These are phyloP conservation scores for Sporothrix pallida DNA, from an alignment of 2,329 filamentous ascomycete genomes.

Conservation along the genomic window DNA sequence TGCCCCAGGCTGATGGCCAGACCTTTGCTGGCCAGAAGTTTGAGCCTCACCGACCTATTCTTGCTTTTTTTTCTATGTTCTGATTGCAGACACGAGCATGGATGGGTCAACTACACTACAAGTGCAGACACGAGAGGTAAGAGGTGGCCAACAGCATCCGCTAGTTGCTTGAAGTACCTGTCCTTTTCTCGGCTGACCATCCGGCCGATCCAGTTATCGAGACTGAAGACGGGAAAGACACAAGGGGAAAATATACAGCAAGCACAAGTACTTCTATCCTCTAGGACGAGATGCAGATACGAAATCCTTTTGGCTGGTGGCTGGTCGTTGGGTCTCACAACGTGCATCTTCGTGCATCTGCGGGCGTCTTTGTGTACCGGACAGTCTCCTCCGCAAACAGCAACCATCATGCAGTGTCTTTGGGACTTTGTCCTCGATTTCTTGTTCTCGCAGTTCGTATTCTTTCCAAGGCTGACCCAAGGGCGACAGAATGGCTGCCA, in stretches of 20 bases:
- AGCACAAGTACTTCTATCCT: too few species aligned
- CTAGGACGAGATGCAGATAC: slow-evolving; percentile 18
- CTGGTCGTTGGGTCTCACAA: not conserved
- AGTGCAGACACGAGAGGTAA: not conserved
- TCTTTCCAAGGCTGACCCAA: not conserved
- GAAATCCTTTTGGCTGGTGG: not conserved
- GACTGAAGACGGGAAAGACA: not conserved
- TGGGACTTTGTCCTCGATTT: not conserved
- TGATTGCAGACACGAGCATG: not conserved
- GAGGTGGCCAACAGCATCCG: not conserved
- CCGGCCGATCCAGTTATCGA: not conserved
- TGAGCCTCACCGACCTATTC: not conserved
- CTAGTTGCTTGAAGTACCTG: not conserved
- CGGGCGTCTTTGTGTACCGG: not conserved
- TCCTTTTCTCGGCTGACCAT: not conserved
- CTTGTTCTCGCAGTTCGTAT: not conserved
- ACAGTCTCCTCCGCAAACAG: not conserved
- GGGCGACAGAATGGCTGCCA: not conserved
- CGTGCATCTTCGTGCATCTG: not conserved
- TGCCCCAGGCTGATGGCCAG: not conserved
- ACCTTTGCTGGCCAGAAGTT: not conserved
- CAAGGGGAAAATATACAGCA: too few species aligned
- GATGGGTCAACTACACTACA: not conserved
- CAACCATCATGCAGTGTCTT: not conserved
- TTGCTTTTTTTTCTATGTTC: not conserved